phyloP scores from a whole-genome alignment of 441 rosid genomes.

The Adansonia grandidieri region DNA sequence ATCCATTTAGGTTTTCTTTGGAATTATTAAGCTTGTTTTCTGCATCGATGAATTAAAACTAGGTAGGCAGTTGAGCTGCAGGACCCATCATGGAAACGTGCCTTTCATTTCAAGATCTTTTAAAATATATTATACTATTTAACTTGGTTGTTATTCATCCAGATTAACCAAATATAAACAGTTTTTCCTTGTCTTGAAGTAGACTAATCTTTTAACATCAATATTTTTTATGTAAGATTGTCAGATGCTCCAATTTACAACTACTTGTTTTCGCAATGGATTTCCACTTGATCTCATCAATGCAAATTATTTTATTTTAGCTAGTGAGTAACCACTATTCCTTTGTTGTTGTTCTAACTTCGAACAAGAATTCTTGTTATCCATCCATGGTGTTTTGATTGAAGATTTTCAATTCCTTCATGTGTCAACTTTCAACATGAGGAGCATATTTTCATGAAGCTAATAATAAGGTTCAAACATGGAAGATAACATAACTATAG shows the following conservation, averaged over 20 bases:
- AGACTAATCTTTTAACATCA: not conserved
- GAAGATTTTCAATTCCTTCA: not conserved
- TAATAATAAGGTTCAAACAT: not conserved
- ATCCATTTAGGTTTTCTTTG: constrained; percentile 1
- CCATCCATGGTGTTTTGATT: not conserved
- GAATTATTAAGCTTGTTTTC: constrained; percentile 10
- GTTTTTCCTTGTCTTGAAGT: not conserved
- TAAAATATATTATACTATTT: not conserved
- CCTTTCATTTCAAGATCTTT: constrained; percentile 22
- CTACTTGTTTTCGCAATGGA: not conserved
- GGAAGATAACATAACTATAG: not conserved
- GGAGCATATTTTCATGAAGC: not conserved
- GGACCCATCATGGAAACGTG: constrained; percentile 16
- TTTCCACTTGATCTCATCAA: not conserved
- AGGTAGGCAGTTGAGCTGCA: constrained; percentile 11
- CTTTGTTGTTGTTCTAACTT: not conserved
- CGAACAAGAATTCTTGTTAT: not conserved
- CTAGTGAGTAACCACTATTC: not conserved
- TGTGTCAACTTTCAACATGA: not conserved
- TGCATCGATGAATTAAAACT: constrained; percentile 1
- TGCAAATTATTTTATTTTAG: not conserved
- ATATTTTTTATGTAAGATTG: not conserved
- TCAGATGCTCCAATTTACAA: not conserved
- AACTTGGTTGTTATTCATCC: constrained; percentile 10
- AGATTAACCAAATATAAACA: constrained; percentile 6